These are phyloP conservation scores for Pholiota adiposa DNA, from an alignment of 1,284 basidiomycete genomes.

Conservation along the genomic window DNA sequence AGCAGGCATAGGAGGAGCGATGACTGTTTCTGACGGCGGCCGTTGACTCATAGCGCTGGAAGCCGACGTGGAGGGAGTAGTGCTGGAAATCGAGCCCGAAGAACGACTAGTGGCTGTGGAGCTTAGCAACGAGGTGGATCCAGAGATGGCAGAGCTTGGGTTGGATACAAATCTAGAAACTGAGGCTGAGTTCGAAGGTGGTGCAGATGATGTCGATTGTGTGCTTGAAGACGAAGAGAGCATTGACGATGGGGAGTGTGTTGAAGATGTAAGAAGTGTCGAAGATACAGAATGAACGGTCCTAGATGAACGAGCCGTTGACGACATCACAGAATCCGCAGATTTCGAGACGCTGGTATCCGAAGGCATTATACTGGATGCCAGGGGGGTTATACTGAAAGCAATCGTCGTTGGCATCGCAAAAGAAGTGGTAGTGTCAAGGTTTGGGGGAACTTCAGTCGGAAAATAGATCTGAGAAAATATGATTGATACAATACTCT, in stretches of 20 bases:
- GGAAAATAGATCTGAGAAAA: background rate
- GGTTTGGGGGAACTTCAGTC: background rate
- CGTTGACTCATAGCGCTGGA: constrained; percentile 18
- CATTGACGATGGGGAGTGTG: background rate
- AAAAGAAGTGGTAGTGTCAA: background rate
- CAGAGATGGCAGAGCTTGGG: background rate
- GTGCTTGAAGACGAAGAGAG: background rate
- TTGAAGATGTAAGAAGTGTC: background rate
- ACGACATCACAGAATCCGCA: background rate
- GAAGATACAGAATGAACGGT: too few relatives aligned
- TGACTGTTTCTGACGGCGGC: constrained; percentile 23
- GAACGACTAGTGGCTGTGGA: background rate
- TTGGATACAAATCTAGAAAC: background rate
- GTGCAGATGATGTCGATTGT: background rate
- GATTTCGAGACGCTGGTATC: background rate
- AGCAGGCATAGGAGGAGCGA: constrained; percentile 23
- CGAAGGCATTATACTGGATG: background rate
- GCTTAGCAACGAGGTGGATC: background rate
- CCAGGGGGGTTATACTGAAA: background rate
- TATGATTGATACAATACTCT: background rate
- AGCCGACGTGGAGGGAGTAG: constrained; percentile 1
- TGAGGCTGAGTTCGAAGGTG: background rate
- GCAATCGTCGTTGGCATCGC: background rate
- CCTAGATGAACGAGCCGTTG: too few relatives aligned
- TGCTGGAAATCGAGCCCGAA: constrained; percentile 9